A percentile compares a stretch with the other conserved stretches of the same genome.
Conservation (phyloP, 768 basidiomycete species). For the Suillus lakei region DNA sequence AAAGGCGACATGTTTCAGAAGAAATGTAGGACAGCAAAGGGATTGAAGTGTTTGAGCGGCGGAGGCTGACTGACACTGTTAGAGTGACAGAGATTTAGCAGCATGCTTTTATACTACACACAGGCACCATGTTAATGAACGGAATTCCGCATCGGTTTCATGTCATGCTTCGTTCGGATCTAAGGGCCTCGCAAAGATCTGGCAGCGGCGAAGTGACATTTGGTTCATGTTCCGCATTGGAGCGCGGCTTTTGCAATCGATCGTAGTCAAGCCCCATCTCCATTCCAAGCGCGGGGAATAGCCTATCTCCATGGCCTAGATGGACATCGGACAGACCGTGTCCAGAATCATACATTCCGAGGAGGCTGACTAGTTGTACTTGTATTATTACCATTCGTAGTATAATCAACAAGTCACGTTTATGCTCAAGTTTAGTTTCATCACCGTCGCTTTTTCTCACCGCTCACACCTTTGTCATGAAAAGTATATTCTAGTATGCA, state of each 20-base stretch:
- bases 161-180: constrained; percentile 18
- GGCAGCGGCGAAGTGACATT: constrained; percentile 1
- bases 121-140: constrained; percentile 5
- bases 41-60: not conserved
- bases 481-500: not conserved
- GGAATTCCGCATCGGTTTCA: constrained; percentile 7
- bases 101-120: constrained; percentile 25
- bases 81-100: not conserved
- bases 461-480: constrained; percentile 8
- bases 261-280: constrained; percentile 1
- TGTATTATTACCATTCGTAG: constrained; percentile 4
- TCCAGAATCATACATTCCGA: constrained; percentile 15
- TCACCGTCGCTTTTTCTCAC: constrained; percentile 6
- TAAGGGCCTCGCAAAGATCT: constrained; percentile 16
- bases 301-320: constrained; percentile 14
- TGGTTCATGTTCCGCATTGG: constrained; percentile 7
- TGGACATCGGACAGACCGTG: constrained; percentile 6
- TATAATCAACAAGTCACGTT: constrained; percentile 6
- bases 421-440: not conserved
- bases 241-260: not conserved
- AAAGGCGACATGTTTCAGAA: constrained; percentile 21
- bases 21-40: not conserved
- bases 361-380: not conserved
- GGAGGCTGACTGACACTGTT: constrained; percentile 7
- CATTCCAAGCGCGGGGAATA: constrained; percentile 5